Base-by-base conservation (phyloP, 2,329 filamentous ascomycete genomes). In the Aquanectria penicillioides region DNA sequence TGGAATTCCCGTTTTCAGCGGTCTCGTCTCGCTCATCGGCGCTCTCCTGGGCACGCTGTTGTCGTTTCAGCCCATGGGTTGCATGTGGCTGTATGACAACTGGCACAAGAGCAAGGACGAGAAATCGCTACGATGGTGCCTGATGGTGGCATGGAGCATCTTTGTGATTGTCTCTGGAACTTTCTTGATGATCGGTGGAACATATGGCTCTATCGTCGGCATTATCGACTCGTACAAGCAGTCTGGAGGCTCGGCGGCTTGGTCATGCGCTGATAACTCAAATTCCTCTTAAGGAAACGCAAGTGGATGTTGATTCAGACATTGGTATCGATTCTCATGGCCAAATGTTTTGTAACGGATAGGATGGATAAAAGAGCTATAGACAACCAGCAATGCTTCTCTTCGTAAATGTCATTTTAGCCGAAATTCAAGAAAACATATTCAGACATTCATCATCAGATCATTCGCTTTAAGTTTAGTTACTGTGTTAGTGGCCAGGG, bases 191-290 rank as follows among this genome's bases (percentile, higher is more conserved):
- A 13, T 49, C 26, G 43, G 44, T 5, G 53, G 53, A 2, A 57
- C 53, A 23, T 57, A 57, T 9, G 53, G 53, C 9, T 49, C 53
- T 22, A 41, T 50, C 7, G 10, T 52, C 36, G 20, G 41, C 34
- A 55, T 55, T 26, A 34, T 54, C 2, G 65, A 74, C 3, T 67
- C 65, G 3, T 78, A 79, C 57, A 66, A 64, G 15, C 59, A 54
- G 18, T 65, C 65, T 8, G 73, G 73, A 6, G 75, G 75, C 1
- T 74, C 75, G 18, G 63, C 66, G 4, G 75, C 75, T 0, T 79
- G 75, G 69, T 75, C 76, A 0, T 80, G 76, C 53, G 74, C 73
- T 0, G 76, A 80, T 50, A 80, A 80, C 64, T 79, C 76, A 5
- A 64, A 69, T 53, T 69, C 67, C 9, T 18, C 25, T 15, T 51